Evolutionary conservation across 1,284 basidiomycete genomes (phyloP).

Genomic region (Ustilago crameri): DNA sequence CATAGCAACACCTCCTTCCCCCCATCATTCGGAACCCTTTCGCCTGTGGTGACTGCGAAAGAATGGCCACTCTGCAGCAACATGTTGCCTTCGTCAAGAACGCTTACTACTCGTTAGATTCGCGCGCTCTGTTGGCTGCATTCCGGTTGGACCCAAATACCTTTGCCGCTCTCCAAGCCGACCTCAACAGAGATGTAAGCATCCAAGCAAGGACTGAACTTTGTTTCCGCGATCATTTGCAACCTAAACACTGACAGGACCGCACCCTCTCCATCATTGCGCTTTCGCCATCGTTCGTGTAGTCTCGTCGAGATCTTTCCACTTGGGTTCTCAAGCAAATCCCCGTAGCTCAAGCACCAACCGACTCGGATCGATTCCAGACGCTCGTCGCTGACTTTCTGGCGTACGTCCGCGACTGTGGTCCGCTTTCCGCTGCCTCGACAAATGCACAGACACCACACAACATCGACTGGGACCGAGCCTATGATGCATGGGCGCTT

Average conservation of each 20-base stretch:
- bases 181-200: conserved; percentile 33
- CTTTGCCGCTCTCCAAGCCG: conserved; percentile 30
- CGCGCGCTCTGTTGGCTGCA: conserved; percentile 21
- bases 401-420: conserved; percentile 39
- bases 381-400: conserved; percentile 44
- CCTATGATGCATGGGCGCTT: conserved; percentile 56
- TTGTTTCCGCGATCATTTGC: neutral
- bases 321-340: conserved; percentile 33
- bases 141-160: conserved; percentile 34
- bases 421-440: conserved; percentile 20
- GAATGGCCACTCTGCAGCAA: conserved; percentile 42
- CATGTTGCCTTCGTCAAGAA: conserved; percentile 34
- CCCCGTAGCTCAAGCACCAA: conserved; percentile 25
- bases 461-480: conserved; percentile 31
- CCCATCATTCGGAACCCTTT: too few species aligned
- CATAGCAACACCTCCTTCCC: neutral
- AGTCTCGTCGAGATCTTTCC: conserved; percentile 36
- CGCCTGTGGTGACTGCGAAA: neutral
- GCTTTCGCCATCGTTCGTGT: neutral
- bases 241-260: neutral
- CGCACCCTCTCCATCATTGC: neutral
- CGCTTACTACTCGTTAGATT: conserved; percentile 32
- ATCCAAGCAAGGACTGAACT: neutral
- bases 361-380: conserved; percentile 49
- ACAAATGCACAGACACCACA: conserved; percentile 6